phyloP scores from a whole-genome alignment of 345 rosid genomes.

The Luvunga scandens region DNA sequence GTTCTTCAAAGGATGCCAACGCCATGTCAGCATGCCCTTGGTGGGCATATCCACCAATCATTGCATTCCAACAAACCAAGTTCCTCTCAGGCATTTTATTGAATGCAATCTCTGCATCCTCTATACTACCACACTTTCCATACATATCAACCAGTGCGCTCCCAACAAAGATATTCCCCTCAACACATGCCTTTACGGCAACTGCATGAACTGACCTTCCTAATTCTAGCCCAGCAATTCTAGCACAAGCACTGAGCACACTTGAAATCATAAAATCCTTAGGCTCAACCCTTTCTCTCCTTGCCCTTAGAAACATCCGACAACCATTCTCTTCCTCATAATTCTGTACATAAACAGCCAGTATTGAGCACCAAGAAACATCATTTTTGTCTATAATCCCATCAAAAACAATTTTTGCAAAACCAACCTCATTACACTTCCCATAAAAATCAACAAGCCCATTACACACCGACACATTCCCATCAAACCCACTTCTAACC shows the following conservation, averaged over 20 bases:
- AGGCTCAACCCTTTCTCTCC: slow-evolving; percentile 48
- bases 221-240: slow-evolving; percentile 59
- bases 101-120: slow-evolving; percentile 56
- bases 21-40: slow-evolving; percentile 69
- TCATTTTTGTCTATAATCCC: slow-evolving; percentile 55
- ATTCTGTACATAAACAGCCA: slow-evolving; percentile 69
- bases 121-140: slow-evolving; percentile 84
- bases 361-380: slow-evolving; percentile 84
- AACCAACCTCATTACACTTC: slow-evolving; percentile 56
- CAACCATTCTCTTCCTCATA: slow-evolving; percentile 74
- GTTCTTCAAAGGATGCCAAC: slow-evolving; percentile 50
- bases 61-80: slow-evolving; percentile 70
- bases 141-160: slow-evolving; percentile 88
- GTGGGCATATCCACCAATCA: slow-evolving; percentile 77
- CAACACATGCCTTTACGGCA: slow-evolving; percentile 67
- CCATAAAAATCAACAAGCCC: slow-evolving; percentile 84
- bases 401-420: slow-evolving; percentile 49
- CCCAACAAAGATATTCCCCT: slow-evolving; percentile 59
- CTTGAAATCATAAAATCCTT: slow-evolving; percentile 75
- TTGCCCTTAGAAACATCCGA: slow-evolving; percentile 38
- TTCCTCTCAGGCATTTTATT: slow-evolving; percentile 59
- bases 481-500: slow-evolving; percentile 53
- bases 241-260: slow-evolving; percentile 67
- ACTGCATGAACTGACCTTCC: slow-evolving; percentile 72
- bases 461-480: slow-evolving; percentile 54